Base-by-base conservation (phyloP, 306 rosid species). In the Cicer chorassanicum region DNA sequence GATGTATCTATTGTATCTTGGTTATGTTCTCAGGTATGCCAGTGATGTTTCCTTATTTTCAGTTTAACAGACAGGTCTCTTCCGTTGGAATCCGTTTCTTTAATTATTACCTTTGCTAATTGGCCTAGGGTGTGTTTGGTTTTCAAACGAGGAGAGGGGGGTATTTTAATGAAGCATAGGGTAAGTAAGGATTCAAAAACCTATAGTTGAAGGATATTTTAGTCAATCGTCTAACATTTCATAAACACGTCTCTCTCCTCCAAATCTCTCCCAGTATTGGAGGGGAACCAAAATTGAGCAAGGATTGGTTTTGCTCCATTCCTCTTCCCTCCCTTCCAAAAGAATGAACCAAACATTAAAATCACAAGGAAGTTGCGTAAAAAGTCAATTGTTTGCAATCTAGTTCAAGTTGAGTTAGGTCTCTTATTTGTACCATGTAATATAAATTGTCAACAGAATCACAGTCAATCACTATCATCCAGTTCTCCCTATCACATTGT, bases 1-100 rank as follows among this genome's bases (percentile, higher is more conserved):
- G 99, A 95, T 54, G 97, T 92, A 66, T 75, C 84, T 61, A 90
- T 95, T 64, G 99, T 95, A 49, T 95, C 99, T 16, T 95, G 99
- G 99, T 75, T 95, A 44, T 95, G 99, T 74, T 81, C 88, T 77
- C 99, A 92, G 98, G 98, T 95, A 86, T 71, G 82, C 19, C 19
- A 29, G 8, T 65, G 7, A 62, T 49, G 43, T 55, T 50, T 44
- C 21, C 19, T 51, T 65, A 70, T 41, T 72, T 72, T 48, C 56
- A 77, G 13, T 49, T 62, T 61, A 68, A 7, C 6, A 36, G 65
- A 60, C 43, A 13, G 42, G 16, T 36, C 44, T 34, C 42, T 34
- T 65, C 45, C 51, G 12, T 34, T 62, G 24, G 40, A 68, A 64
- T 44, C 44, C 11, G 19, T 16, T 68, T 38, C 51, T 54, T 45